Conservation (phyloP, 192 early-diverging fungal genomes). For the Gryganskiella cystojenkinii region DNA sequence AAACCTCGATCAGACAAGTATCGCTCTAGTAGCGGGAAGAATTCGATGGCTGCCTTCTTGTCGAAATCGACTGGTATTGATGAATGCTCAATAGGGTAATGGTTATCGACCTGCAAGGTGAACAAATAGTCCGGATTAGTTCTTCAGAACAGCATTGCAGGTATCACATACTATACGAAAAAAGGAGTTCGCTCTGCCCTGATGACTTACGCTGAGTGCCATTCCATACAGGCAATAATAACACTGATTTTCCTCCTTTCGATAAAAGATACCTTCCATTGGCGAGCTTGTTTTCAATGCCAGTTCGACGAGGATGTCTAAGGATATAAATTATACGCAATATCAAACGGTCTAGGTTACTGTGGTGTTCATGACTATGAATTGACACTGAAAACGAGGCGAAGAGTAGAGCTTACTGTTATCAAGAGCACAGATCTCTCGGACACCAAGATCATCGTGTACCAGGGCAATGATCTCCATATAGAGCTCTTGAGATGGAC, state of each 20-base stretch:
- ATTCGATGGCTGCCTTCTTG: constrained; percentile 58
- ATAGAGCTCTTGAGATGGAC: constrained; percentile 37
- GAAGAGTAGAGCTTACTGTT: constrained; percentile 11
- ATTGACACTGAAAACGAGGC: background rate
- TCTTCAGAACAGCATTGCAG: too few species aligned
- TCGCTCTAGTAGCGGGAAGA: constrained; percentile 63
- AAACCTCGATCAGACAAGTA: constrained; percentile 53
- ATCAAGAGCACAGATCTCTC: constrained; percentile 67
- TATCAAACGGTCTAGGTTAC: background rate
- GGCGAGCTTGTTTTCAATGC: constrained; percentile 50
- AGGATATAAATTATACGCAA: constrained; percentile 53
- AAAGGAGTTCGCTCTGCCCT: too few species aligned
- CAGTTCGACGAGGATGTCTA: constrained; percentile 62
- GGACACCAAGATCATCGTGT: constrained; percentile 70
- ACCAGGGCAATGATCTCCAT: constrained; percentile 57
- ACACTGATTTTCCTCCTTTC: constrained; percentile 69
- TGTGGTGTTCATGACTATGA: background rate
- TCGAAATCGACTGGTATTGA: constrained; percentile 60
- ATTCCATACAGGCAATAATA: constrained; percentile 75
- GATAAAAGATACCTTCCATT: constrained; percentile 50
- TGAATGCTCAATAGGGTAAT: constrained; percentile 64
- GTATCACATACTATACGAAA: too few species aligned
- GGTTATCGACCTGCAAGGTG: constrained; percentile 55
- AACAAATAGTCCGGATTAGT: background rate
- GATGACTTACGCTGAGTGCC: constrained; percentile 61